Evolutionary conservation across 805 yeast genomes (phyloP).

Genomic region (Metschnikowia similis): DNA sequence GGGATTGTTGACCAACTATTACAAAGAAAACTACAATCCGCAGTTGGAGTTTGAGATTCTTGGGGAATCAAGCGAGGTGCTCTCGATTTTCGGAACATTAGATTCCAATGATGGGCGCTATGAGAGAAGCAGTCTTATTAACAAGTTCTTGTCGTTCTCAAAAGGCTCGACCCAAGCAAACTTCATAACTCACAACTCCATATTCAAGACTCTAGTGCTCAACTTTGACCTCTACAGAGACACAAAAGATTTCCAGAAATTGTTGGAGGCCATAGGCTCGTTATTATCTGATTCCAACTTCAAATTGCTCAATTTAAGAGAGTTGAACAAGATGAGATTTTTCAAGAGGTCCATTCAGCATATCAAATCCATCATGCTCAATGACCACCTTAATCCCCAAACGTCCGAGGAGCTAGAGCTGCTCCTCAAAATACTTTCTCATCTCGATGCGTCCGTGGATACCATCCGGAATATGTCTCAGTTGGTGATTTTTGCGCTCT

Average conservation of each 20-base stretch:
- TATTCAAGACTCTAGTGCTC: conserved; percentile 45
- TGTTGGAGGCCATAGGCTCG: conserved; percentile 55
- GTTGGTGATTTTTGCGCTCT: conserved; percentile 48
- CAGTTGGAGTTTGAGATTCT: background rate
- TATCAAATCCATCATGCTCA: conserved; percentile 30
- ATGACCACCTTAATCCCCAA: conserved; percentile 9
- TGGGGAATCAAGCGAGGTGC: background rate
- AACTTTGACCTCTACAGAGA: conserved; percentile 64
- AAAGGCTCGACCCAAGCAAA: background rate
- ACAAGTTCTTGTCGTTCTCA: background rate
- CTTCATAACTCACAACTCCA: background rate
- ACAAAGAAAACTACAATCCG: conserved; percentile 26
- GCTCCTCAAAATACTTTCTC: conserved; percentile 23
- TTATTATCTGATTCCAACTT: conserved; percentile 52
- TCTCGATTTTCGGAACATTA: background rate
- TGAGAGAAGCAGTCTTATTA: background rate
- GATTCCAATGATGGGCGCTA: background rate
- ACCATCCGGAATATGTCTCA: conserved; percentile 46
- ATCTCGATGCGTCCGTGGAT: conserved; percentile 48
- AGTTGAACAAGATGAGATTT: conserved; percentile 50
- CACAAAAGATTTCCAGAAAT: conserved; percentile 46
- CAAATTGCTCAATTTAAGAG: conserved; percentile 46
- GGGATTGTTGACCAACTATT: conserved; percentile 48
- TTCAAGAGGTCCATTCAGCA: conserved; percentile 47
- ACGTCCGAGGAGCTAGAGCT: conserved; percentile 14